Percentiles rank a stretch among this genome's conserved stretches.
Evolutionary conservation across 179 eudicot species (phyloP).

Genomic region (Dionaea muscipula): DNA sequence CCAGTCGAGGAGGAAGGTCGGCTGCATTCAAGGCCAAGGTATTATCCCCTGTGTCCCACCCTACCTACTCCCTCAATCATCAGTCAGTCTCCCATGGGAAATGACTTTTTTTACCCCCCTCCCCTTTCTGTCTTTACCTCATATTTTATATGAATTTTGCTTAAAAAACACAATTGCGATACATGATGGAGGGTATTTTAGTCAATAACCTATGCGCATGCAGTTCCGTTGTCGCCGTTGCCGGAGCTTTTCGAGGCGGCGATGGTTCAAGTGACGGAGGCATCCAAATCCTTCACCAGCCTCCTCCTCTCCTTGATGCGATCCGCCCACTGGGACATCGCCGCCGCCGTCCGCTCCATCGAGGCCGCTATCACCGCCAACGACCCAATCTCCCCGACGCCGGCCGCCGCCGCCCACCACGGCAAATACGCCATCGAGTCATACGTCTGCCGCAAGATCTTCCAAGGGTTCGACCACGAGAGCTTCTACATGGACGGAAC

Average conservation of each 20-base stretch:
- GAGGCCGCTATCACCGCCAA: slow-evolving; percentile 44
- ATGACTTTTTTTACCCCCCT: background rate
- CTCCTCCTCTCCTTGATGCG: slow-evolving; percentile 79
- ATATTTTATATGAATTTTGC: background rate
- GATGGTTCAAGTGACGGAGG: slow-evolving; percentile 52
- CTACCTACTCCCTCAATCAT: background rate
- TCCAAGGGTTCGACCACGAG: slow-evolving; percentile 93
- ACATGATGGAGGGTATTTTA: background rate
- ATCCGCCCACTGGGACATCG: slow-evolving; percentile 73
- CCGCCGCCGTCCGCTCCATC: slow-evolving; percentile 76
- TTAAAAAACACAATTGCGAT: background rate
- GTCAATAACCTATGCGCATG: background rate
- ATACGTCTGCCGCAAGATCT: slow-evolving; percentile 63
- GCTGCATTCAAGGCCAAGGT: slow-evolving; percentile 29
- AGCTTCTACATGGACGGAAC: slow-evolving; percentile 95
- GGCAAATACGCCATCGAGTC: slow-evolving; percentile 73
- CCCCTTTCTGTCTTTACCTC: background rate
- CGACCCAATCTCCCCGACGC: slow-evolving; percentile 12
- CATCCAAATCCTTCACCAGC: slow-evolving; percentile 70
- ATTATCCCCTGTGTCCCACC: background rate
- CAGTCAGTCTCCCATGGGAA: background rate
- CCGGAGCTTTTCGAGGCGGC: slow-evolving; percentile 63
- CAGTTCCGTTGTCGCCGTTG: slow-evolving; percentile 45
- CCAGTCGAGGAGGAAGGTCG: slow-evolving; percentile 38
- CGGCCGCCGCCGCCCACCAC: slow-evolving; percentile 35